Base-by-base conservation (phyloP, 2,329 filamentous ascomycete genomes). In the Ophiostoma populinum region DNA sequence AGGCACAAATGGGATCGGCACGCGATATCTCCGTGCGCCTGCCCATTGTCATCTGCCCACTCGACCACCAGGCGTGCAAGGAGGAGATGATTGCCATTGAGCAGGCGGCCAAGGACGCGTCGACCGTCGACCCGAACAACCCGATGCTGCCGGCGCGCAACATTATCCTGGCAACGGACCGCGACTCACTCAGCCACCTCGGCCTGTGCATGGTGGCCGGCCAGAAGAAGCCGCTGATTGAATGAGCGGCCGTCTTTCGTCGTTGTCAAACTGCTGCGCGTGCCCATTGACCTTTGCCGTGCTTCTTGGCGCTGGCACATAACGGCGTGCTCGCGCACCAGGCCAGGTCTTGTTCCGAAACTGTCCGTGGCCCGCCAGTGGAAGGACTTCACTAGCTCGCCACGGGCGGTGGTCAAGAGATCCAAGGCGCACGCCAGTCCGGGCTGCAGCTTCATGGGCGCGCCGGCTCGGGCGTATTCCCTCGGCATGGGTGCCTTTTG, bases 41-140 rank as follows among this genome's bases (percentile, higher is more conserved):
- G 55, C 85, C 83, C 5, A 94, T 98, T 39, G 83, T 95, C 22
- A 90, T 95, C 34, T 95, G 87, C 49, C 87, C 90, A 0, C 73
- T 94, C 42, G 90, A 98, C 50, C 83, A 94, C 50, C 82, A 92
- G 45, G 81, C 79, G 12, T 98, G 90, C 59, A 94, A 92, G 55
- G 86, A 94, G 52, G 90, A 95, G 58, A 94, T 98, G 83, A 86
- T 93, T 48, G 86, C 86, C 24, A 95, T 98, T 43, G 86, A 94
- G 51, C 83, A 93, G 56, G 81, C 90, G 1, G 90, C 90, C 28
- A 87, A 86, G 55, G 87, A 95, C 47, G 87, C 90, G 2, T 79
- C 81, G 12, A 74, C 80, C 42, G 77, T 95, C 41, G 83, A 87
- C 46, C 79, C 79, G 1, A 82, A 92, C 42, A 90, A 90, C 47